Conservation (phyloP, 2,329 filamentous ascomycete genomes). For the Monosporascus sp. region DNA sequence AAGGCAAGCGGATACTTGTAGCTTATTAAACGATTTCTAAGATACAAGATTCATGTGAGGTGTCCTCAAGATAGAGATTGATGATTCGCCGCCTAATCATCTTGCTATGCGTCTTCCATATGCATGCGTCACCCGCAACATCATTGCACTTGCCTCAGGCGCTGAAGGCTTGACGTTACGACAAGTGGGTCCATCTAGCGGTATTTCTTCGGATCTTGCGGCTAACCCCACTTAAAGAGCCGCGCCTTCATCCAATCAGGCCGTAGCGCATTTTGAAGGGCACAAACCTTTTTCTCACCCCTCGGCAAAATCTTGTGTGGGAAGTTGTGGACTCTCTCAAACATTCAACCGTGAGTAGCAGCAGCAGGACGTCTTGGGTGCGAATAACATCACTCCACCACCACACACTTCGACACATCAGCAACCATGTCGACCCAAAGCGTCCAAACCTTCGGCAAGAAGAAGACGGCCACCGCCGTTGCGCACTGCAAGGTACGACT, state of each 20-base stretch:
- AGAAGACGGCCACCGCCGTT: conserved; percentile 84
- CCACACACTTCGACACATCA: conserved; percentile 17
- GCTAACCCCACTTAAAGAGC: neutral
- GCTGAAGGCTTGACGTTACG: too few relatives aligned
- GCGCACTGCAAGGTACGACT: conserved; percentile 76
- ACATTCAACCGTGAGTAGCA: conserved; percentile 11
- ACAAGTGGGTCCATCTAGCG: neutral
- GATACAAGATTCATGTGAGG: too few relatives aligned
- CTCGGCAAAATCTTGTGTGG: conserved; percentile 14
- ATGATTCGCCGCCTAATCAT: too few relatives aligned
- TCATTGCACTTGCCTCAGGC: too few relatives aligned
- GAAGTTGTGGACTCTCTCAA: conserved; percentile 6
- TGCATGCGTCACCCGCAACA: too few relatives aligned
- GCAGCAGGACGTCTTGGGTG: conserved; percentile 12
- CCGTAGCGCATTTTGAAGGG: conserved; percentile 9
- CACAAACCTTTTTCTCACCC: conserved; percentile 22
- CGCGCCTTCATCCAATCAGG: conserved; percentile 1
- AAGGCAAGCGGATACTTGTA: too few relatives aligned
- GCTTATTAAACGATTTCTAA: too few relatives aligned
- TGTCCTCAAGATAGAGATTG: too few relatives aligned
- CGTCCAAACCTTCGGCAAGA: conserved; percentile 99
- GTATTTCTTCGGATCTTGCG: conserved; percentile 1
- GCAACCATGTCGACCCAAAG: conserved; percentile 73
- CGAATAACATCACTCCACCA: conserved; percentile 19
- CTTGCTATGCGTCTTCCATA: too few relatives aligned